Evolutionary conservation across 495 filamentous ascomycete species (phyloP).

Genomic region (Hypoxylon cercidicola): DNA sequence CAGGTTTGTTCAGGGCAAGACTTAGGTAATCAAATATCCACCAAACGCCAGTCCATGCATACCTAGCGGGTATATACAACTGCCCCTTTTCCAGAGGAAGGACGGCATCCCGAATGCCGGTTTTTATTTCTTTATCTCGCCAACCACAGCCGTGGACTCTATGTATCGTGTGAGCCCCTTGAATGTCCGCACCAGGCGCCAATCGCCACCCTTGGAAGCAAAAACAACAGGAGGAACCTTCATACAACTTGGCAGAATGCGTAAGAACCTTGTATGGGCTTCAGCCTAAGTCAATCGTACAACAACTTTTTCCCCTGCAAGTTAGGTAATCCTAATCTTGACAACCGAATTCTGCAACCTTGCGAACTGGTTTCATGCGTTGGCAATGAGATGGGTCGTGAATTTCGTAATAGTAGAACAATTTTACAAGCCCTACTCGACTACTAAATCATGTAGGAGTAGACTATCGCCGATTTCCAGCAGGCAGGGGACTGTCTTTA

Average conservation of each 20-base stretch:
- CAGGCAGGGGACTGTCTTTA: not conserved
- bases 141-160: constrained; percentile 30
- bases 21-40: constrained; percentile 30
- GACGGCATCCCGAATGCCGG: constrained; percentile 8
- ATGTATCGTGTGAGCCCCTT: constrained; percentile 14
- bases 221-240: constrained; percentile 22
- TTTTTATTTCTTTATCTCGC: constrained; percentile 24
- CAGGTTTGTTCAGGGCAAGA: constrained; percentile 12
- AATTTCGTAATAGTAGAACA: constrained; percentile 34
- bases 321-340: constrained; percentile 9
- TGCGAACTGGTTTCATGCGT: constrained; percentile 9
- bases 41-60: constrained; percentile 38
- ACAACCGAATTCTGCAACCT: constrained; percentile 5
- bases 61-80: constrained; percentile 38
- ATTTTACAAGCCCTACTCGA: constrained; percentile 26
- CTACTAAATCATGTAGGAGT: constrained; percentile 1
- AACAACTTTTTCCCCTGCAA: constrained; percentile 3
- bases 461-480: constrained; percentile 19
- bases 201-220: constrained; percentile 18
- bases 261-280: not conserved
- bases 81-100: constrained; percentile 6
- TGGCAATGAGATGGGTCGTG: constrained; percentile 29
- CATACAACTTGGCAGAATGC: constrained; percentile 24
- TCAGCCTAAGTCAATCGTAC: not conserved
- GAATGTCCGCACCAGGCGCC: constrained; percentile 32